A percentile compares a stretch with the other conserved stretches of the same genome.
Conservation (phyloP, 2,329 filamentous ascomycete species). For the Calonectria multiphialidica region DNA sequence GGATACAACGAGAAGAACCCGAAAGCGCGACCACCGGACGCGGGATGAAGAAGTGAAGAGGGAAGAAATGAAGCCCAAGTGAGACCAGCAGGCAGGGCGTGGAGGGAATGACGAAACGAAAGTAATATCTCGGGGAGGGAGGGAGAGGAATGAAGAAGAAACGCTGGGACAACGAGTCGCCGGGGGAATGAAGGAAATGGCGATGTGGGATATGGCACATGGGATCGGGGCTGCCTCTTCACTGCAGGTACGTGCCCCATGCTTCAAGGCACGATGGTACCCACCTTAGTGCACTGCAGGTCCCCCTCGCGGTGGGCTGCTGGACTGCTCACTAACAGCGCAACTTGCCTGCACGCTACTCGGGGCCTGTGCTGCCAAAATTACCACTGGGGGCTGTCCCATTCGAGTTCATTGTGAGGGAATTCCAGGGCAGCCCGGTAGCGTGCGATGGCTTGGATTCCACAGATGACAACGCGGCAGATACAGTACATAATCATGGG, state of each 20-base stretch:
- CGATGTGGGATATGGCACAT: slow-evolving; percentile 16
- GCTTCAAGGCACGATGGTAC: neutral
- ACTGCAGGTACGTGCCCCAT: neutral
- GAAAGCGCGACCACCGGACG: slow-evolving; percentile 17
- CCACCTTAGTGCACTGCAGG: neutral
- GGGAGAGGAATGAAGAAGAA: slow-evolving; percentile 23
- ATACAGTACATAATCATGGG: slow-evolving; percentile 2
- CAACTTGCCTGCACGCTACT: neutral
- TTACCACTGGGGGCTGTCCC: neutral
- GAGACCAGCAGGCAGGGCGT: slow-evolving; percentile 17
- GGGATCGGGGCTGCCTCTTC: neutral
- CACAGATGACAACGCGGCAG: slow-evolving; percentile 1
- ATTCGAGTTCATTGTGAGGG: neutral
- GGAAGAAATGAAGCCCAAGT: slow-evolving; percentile 12
- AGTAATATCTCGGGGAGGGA: slow-evolving; percentile 11
- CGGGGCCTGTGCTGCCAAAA: neutral
- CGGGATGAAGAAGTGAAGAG: neutral
- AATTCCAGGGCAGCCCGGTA: slow-evolving; percentile 9
- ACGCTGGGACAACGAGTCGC: slow-evolving; percentile 9
- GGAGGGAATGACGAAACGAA: slow-evolving; percentile 12
- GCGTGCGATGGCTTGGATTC: slow-evolving; percentile 13
- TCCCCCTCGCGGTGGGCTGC: neutral
- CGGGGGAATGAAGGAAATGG: slow-evolving; percentile 25
- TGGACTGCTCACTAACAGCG: neutral
- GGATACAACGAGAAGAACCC: slow-evolving; percentile 13